Base-by-base conservation (phyloP, 768 basidiomycete species). In the Phanerochaete carnosa region DNA sequence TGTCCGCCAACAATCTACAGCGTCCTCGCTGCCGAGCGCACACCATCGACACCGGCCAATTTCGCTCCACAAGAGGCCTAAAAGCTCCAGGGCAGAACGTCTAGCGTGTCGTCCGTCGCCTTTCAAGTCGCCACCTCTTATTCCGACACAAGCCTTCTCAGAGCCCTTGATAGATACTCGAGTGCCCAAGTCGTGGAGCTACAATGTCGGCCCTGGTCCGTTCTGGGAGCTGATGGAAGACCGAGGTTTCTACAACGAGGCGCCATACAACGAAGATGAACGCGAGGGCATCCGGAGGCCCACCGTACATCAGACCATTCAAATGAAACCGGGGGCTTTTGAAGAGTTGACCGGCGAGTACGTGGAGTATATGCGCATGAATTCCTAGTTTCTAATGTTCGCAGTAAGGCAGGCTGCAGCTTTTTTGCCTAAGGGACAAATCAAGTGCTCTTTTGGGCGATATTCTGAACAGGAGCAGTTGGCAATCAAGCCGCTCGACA, bases 211-310 rank as follows among this genome's bases (percentile, higher is more conserved):
- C 3, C 70, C 83, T 2, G 92, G 92, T 0, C 90, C 91, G 1
- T 66, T 91, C 6, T 94, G 91, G 90, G 87, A 92, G 60, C 71
- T 92, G 35, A 72, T 82, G 45, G 92, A 94, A 68, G 92, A 94
- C 64, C 73, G 90, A 53, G 83, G 81, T 1, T 94, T 88, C 82
- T 93, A 78, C 71, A 92, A 89, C 68, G 92, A 93, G 65, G 78
- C 81, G 4, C 45, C 29, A 2, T 50, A 16, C 2, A 60, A 68
- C 32, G 30, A 68, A 12, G 65, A 62, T 0, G 73, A 73, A 2
- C 62, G 69, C 9, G 61, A 65, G 54, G 65, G 68, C 0, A 88
- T 90, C 35, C 77, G 85, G 19, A 76, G 87, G 55, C 90, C 89
- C 2, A 77, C 77, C 57, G 90, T 91, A 1, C 79, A 89, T 67